Evolutionary conservation across 192 early-diverging fungal genomes (phyloP), one percentile per base, ranked within the genome.

Genomic region (Podila epicladia): DNA sequence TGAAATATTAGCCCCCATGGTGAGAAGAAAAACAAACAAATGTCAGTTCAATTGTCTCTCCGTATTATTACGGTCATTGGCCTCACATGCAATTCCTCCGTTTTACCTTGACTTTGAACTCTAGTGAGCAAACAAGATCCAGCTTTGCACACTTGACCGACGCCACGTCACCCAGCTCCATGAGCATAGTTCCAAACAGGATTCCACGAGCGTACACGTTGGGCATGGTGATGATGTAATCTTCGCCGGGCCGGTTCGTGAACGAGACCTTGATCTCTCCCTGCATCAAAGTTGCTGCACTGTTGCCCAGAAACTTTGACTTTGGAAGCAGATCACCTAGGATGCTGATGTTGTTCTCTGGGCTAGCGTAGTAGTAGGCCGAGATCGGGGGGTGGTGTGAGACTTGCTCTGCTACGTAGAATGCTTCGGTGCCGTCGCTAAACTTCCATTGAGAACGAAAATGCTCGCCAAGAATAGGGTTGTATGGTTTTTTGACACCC

Each of bases 401-500:
- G 12, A 97, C 93, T 82, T 99, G 97, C 84, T 99, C 97, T 20
- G 94, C 89, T 11, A 97, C 75, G 75, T 93, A 96, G 71, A 87
- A 92, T 26, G 94, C 92, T 57, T 90, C 85, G 37, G 94, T 90
- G 7, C 79, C 82, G 79, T 95, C 91, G 17, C 75, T 58, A 64
- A 93, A 95, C 65, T 87, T 85, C 87, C 91, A 97, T 67, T 89
- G 82, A 59, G 94, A 95, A n/a, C 91, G 91, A 86, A 97, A 97
- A 22, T 93, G 86, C 82, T 99, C 97, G 57, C 96, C 96, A 35
- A 99, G 88, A 26, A 97, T 90, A 29, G 97, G 96, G 64, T 97
- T 97, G 83, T 96, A 99, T 6, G 97, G 96, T 75, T 99, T 99
- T 70, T 95, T 94, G 19, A 98, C 91, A 58, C 96, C 94, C 92